phyloP scores from a whole-genome alignment of 768 basidiomycete species.

The Lactifluus echinatus region DNA sequence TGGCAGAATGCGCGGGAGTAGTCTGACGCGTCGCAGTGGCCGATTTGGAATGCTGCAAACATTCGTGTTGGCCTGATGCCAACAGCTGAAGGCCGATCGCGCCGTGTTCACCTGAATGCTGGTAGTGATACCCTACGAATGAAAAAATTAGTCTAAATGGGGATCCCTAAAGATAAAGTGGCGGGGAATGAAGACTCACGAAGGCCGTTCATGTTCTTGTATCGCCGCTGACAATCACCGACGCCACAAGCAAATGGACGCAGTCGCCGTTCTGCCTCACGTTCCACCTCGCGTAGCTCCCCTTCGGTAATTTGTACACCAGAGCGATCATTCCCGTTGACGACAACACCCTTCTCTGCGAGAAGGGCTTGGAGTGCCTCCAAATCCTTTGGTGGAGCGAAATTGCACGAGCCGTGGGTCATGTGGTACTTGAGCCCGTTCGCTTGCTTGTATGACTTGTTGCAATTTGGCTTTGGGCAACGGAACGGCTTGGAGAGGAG shows the following conservation, averaged over 20 bases:
- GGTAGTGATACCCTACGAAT: constrained; percentile 71
- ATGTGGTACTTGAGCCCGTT: constrained; percentile 94
- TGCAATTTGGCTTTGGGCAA: constrained; percentile 92
- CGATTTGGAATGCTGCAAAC: constrained; percentile 30
- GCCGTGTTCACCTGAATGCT: constrained; percentile 94
- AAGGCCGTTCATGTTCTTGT: constrained; percentile 98
- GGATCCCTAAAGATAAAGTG: background rate
- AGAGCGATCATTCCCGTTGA: constrained; percentile 32
- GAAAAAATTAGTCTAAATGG: constrained; percentile 7
- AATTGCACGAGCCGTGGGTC: constrained; percentile 89
- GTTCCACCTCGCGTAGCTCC: constrained; percentile 64
- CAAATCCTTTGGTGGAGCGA: constrained; percentile 80
- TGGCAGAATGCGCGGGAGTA: constrained; percentile 7
- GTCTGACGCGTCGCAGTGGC: constrained; percentile 13
- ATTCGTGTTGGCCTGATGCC: constrained; percentile 63
- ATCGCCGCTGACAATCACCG: constrained; percentile 76
- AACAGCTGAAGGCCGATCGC: constrained; percentile 79
- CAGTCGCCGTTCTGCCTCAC: constrained; percentile 75
- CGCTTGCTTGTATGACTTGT: constrained; percentile 93
- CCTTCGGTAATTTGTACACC: constrained; percentile 37
- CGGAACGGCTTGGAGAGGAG: constrained; percentile 79
- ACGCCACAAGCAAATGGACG: constrained; percentile 87
- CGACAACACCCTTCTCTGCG: constrained; percentile 34
- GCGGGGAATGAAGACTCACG: constrained; percentile 31
- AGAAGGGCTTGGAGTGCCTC: constrained; percentile 69